These are phyloP conservation scores for Pythium volutum DNA, from an alignment of 352 stramenopile genomes.

Conservation along the genomic window DNA sequence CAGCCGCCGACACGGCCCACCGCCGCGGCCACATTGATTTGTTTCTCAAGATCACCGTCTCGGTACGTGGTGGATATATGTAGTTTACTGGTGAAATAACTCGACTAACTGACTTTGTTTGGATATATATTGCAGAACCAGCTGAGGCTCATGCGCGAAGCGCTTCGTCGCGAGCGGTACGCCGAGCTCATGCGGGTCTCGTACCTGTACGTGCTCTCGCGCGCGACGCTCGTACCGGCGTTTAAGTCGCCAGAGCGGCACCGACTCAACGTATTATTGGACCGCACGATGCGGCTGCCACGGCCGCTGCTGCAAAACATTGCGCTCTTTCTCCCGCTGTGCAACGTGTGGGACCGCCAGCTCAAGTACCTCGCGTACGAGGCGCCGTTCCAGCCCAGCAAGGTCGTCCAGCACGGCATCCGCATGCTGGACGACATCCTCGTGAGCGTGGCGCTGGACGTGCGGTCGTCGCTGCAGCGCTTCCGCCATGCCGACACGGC, in stretches of 20 bases:
- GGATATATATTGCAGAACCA: constrained; percentile 61
- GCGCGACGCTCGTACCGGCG: constrained; percentile 42
- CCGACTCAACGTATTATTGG: constrained; percentile 51
- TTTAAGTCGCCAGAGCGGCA: constrained; percentile 43
- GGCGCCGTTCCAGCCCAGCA: constrained; percentile 62
- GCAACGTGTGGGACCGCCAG: constrained; percentile 75
- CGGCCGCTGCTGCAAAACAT: constrained; percentile 83
- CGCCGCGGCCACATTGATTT: constrained; percentile 78
- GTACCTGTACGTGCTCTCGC: constrained; percentile 59
- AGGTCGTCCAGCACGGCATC: constrained; percentile 77
- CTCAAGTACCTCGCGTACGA: constrained; percentile 80
- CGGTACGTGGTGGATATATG: constrained; percentile 23
- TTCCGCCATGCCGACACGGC: constrained; percentile 40
- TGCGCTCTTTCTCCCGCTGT: constrained; percentile 68
- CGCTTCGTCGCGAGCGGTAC: constrained; percentile 64
- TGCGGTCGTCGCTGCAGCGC: constrained; percentile 45
- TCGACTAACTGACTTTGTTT: background rate
- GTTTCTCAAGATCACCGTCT: constrained; percentile 83
- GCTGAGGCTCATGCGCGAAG: constrained; percentile 73
- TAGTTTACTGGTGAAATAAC: background rate
- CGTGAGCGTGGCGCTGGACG: constrained; percentile 63
- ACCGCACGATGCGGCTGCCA: constrained; percentile 65
- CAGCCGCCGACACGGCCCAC: constrained; percentile 75
- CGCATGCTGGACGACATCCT: constrained; percentile 83
- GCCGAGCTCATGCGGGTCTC: constrained; percentile 70